These are phyloP conservation scores for Gleditsia sinensis DNA, from an alignment of 306 rosid species.

Conservation along the genomic window DNA sequence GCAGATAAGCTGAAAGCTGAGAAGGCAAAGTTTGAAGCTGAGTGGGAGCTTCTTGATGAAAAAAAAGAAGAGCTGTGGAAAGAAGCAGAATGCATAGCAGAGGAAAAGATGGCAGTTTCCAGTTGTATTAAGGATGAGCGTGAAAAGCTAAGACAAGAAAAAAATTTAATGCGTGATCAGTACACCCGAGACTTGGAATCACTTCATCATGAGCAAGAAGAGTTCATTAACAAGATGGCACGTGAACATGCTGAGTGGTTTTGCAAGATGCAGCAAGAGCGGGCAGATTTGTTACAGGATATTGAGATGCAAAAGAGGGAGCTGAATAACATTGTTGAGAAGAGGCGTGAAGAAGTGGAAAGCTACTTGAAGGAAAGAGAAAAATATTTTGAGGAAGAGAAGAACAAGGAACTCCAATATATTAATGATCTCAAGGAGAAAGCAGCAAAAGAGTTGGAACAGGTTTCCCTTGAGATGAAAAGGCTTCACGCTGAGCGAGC, in stretches of 20 bases:
- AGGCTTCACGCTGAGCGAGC: constrained; percentile 75
- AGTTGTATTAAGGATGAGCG: constrained; percentile 75
- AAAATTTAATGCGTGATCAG: constrained; percentile 65
- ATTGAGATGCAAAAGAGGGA: constrained; percentile 78
- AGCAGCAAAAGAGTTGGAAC: constrained; percentile 71
- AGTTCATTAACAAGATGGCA: constrained; percentile 84
- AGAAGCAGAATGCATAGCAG: constrained; percentile 67
- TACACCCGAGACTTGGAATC: constrained; percentile 62
- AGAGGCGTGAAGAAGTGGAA: constrained; percentile 91
- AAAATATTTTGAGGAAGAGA: constrained; percentile 75
- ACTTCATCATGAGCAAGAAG: constrained; percentile 80
- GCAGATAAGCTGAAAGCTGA: constrained; percentile 73
- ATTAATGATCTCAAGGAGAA: constrained; percentile 72
- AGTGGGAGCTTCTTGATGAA: constrained; percentile 96
- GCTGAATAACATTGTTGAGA: constrained; percentile 75
- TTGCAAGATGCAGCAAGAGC: constrained; percentile 89
- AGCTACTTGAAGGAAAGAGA: constrained; percentile 73
- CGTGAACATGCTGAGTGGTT: constrained; percentile 84
- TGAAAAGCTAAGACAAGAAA: constrained; percentile 68
- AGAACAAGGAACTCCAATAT: constrained; percentile 62
- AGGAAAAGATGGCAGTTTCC: constrained; percentile 70
- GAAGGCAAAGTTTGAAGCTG: constrained; percentile 91
- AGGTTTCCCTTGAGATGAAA: constrained; percentile 73
- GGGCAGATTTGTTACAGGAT: constrained; percentile 74
- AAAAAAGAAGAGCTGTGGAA: constrained; percentile 72